Evolutionary conservation across 495 filamentous ascomycete species (phyloP), one percentile per base, ranked within the genome.

Genomic region (Pseudoneurospora amorphoporcata): DNA sequence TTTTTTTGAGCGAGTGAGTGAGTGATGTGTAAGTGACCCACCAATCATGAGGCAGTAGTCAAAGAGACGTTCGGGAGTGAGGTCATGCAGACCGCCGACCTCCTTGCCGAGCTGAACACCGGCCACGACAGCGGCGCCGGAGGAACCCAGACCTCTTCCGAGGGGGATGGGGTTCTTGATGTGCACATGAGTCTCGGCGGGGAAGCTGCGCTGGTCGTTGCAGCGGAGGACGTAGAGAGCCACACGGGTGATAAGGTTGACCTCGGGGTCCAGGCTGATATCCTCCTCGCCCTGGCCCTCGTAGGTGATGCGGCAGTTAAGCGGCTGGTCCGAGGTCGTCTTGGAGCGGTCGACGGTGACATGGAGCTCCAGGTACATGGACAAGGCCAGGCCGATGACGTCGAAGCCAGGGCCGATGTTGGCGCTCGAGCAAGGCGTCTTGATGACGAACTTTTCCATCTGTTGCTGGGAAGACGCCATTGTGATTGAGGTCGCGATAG

Each of bases 341-440:
- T 81, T 81, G 75, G 84, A 80, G 65, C 84, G 79, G 79, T 92
- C 86, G 73, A 95, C 82, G 37, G 87, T 91, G 77, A 98, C 90
- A 39, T 87, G 86, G 53, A 98, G 83, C 82, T 97, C 93, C 68
- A 98, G 91, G 82, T 91, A 94, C 79, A 97, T 90, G 69, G 92
- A 94, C 77, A 99, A 84, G 3, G 95, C 95, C 70, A 99, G 88
- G 70, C 95, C 95, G 81, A 98, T 94, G 77, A 98, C 95, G 82
- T 99, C 95, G 84, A 98, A 99, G 17, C 95, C 95, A 39, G 95
- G 95, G 58, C 90, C 94, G 78, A 98, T 97, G 85, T 98, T 98
- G 78, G 94, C 94, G 8, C 93, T 96, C 68, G 94, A 97, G 84
- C 94, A 97, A 58, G 94, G 94, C 19, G 85, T 89, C 76, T 83